Percentiles rank a stretch among this genome's conserved stretches.
Conservation (phyloP, 2,329 filamentous ascomycete genomes). For the Akanthomyces dipterigenus region DNA sequence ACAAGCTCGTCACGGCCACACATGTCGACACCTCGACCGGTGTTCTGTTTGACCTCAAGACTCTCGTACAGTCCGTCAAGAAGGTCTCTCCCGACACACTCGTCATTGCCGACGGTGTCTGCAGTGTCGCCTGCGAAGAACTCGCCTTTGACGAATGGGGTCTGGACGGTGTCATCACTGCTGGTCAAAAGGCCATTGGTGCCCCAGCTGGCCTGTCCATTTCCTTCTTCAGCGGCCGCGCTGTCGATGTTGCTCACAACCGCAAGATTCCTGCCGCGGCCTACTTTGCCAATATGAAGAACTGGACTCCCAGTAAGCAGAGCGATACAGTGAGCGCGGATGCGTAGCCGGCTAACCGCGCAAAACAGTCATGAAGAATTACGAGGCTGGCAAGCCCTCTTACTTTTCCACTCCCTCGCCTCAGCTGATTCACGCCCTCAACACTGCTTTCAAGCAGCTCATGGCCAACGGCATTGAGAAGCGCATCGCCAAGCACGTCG, state of each 20-base stretch:
- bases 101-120: constrained; percentile 90
- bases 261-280: constrained; percentile 76
- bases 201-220: constrained; percentile 92
- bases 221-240: constrained; percentile 84
- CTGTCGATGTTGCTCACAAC: constrained; percentile 71
- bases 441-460: constrained; percentile 84
- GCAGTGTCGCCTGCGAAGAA: constrained; percentile 93
- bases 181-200: constrained; percentile 94
- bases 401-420: constrained; percentile 97
- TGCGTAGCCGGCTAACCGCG: background rate
- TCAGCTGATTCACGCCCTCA: constrained; percentile 85
- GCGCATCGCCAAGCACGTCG: constrained; percentile 75
- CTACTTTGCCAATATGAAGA: constrained; percentile 95
- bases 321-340: background rate
- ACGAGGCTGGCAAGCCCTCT: constrained; percentile 93
- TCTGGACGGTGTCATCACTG: constrained; percentile 86
- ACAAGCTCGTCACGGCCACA: constrained; percentile 91
- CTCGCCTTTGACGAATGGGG: constrained; percentile 94
- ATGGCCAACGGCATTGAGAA: constrained; percentile 71
- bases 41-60: constrained; percentile 84
- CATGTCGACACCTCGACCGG: constrained; percentile 97
- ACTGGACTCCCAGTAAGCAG: constrained; percentile 77
- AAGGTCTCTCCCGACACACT: constrained; percentile 86
- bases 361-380: constrained; percentile 84
- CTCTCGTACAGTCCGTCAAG: constrained; percentile 74